A percentile compares a stretch with the other conserved stretches of the same genome.
These are phyloP conservation scores for Rhodotorula mucilaginosa DNA, from an alignment of 1,284 basidiomycete species.

Conservation along the genomic window DNA sequence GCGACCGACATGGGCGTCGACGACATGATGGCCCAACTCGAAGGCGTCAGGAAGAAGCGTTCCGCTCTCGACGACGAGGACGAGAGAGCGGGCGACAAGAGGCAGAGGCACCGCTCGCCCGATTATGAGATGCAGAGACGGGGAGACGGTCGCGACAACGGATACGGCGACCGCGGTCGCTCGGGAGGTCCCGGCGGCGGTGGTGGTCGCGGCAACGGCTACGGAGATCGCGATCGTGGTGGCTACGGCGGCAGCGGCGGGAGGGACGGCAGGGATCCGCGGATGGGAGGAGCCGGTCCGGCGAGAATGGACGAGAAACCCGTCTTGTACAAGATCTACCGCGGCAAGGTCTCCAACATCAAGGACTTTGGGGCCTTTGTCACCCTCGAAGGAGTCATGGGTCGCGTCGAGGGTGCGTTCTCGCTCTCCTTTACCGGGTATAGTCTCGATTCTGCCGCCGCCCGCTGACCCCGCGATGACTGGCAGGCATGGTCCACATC, in stretches of 20 bases:
- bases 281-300: slow-evolving; percentile 35
- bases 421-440: neutral
- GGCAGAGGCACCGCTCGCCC: slow-evolving; percentile 32
- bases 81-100: slow-evolving; percentile 48
- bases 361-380: slow-evolving; percentile 97
- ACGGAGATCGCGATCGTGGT: slow-evolving; percentile 46
- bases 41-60: slow-evolving; percentile 54
- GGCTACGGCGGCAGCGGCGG: slow-evolving; percentile 33
- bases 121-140: slow-evolving; percentile 23
- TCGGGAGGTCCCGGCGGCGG: slow-evolving; percentile 31
- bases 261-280: slow-evolving; percentile 2
- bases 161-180: slow-evolving; percentile 46
- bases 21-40: slow-evolving; percentile 51
- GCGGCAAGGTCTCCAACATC: slow-evolving; percentile 76
- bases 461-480: neutral
- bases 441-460: slow-evolving; percentile 16
- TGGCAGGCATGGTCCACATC: slow-evolving; percentile 87
- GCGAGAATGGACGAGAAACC: slow-evolving; percentile 70
- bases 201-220: slow-evolving; percentile 41
- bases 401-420: slow-evolving; percentile 77
- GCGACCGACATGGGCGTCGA: slow-evolving; percentile 34
- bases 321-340: slow-evolving; percentile 91
- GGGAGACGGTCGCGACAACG: slow-evolving; percentile 48
- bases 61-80: slow-evolving; percentile 46
- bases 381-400: slow-evolving; percentile 77